Evolutionary conservation across 768 basidiomycete genomes (phyloP), one percentile per base, ranked within the genome.

Genomic region (Rhodotorula kratochvilovae): DNA sequence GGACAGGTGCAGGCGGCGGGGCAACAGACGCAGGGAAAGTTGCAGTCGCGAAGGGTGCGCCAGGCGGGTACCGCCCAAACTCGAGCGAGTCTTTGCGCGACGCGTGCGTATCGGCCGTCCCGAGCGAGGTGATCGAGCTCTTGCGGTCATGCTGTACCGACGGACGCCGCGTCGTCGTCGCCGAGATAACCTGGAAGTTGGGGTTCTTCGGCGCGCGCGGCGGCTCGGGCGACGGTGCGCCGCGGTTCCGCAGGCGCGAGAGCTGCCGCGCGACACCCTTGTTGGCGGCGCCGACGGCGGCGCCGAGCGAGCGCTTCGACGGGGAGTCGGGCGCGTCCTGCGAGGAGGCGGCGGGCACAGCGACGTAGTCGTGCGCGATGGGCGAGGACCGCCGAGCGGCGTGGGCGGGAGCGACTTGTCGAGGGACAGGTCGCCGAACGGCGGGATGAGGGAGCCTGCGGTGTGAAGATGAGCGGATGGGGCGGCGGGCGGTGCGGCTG

Each of bases 351-450:
- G 45, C 23, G 25, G 60, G 21, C 31, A 27, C 21, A 3, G 33
- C 31, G 16, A 31, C 29, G 11, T 45, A 48, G 29, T 11, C 31
- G n/a, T 23, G 51, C 2, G 35, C 31, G n/a, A n/a, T 36, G 16
- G 33, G 16, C 55, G 57, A 36, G 12, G n/a, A 16, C 27, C 51
- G 15, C n/a, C 54, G 19, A 62, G 27, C 23, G 73, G 73, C 6
- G 73, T 74, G 1, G 73, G 73, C 31, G 73, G 73, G 5, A 74
- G 68, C 5, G 73, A 64, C 62, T 74, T 74, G 62, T 74, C 73
- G 59, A 70, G 50, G 27, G 58, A 61, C 11, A 65, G 51, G 19
- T 63, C 50, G 1, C 45, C 54, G 45, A n/a, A 59, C 5, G 58
- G 63, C 33, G 25, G 50, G 57, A 43, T 7, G 11, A 33, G 23